A percentile compares a stretch with the other conserved stretches of the same genome.
These are phyloP conservation scores for Bryoglossum gracile DNA, from an alignment of 495 filamentous ascomycete species.

Conservation along the genomic window DNA sequence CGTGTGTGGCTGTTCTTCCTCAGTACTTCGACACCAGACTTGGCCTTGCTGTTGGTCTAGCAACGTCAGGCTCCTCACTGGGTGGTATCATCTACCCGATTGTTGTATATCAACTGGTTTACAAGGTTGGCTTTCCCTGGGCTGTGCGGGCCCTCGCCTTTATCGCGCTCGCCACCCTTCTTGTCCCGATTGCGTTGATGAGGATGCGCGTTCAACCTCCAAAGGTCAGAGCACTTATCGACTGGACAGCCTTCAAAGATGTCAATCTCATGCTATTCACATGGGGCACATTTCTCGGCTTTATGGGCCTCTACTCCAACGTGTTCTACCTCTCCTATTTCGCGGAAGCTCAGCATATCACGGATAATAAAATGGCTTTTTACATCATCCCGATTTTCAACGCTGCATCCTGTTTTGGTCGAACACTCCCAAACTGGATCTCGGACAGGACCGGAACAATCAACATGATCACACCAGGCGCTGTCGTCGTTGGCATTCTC, in stretches of 20 bases:
- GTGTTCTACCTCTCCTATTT: conserved; percentile 29
- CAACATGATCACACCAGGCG: conserved; percentile 53
- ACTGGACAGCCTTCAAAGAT: conserved; percentile 60
- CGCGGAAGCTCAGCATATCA: conserved; percentile 41
- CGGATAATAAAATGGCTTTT: conserved; percentile 43
- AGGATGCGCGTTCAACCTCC: conserved; percentile 56
- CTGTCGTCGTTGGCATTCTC: conserved; percentile 41
- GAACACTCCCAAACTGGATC: conserved; percentile 47
- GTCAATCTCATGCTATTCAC: conserved; percentile 57
- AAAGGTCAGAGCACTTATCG: conserved; percentile 53
- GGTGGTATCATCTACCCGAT: conserved; percentile 72
- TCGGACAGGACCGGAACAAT: conserved; percentile 55
- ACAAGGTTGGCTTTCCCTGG: conserved; percentile 65
- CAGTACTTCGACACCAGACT: conserved; percentile 63
- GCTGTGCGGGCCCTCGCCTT: conserved; percentile 68
- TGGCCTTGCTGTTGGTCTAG: conserved; percentile 51
- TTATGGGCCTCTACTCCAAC: conserved; percentile 58
- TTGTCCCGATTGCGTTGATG: conserved; percentile 5
- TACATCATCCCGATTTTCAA: conserved; percentile 63
- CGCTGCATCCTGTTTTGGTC: conserved; percentile 51
- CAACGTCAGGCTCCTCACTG: not conserved
- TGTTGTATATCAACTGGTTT: conserved; percentile 61
- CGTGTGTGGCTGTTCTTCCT: conserved; percentile 55
- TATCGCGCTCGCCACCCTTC: conserved; percentile 49
- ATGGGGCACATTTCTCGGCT: conserved; percentile 44